A percentile compares a stretch with the other conserved stretches of the same genome.
Evolutionary conservation across 73 alveolate genomes (phyloP).

Genomic region (Stentor coeruleus): DNA sequence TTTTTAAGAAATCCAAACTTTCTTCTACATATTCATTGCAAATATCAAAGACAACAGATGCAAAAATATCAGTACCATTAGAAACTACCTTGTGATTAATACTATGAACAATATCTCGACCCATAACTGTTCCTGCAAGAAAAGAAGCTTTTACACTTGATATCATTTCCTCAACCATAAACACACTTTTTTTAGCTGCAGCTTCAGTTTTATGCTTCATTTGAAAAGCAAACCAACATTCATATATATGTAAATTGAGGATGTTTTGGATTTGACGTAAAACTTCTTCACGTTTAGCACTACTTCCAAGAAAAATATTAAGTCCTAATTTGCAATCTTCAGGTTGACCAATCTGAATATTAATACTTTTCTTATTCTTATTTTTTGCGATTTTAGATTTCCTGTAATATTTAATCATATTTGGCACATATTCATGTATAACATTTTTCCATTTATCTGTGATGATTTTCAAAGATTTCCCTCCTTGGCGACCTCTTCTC

Average conservation of each 20-base stretch:
- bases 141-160: neutral
- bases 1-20: neutral
- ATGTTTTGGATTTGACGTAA: neutral
- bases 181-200: neutral
- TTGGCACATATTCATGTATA: too few relatives aligned
- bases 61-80: neutral
- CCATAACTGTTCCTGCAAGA: neutral
- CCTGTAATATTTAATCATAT: too few relatives aligned
- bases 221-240: neutral
- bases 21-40: neutral
- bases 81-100: neutral
- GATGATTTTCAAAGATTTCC: neutral
- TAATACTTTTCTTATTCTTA: too few relatives aligned
- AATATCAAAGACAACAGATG: neutral
- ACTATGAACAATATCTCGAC: neutral
- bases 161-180: neutral
- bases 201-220: neutral
- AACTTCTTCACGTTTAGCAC: neutral
- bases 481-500: slow-evolving; percentile 26
- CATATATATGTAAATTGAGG: neutral
- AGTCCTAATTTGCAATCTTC: neutral
- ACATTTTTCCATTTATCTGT: neutral
- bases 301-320: neutral
- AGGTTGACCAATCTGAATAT: neutral
- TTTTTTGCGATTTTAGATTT: too few relatives aligned